phyloP scores from a whole-genome alignment of 495 filamentous ascomycete genomes.

The Penicillium angulare region DNA sequence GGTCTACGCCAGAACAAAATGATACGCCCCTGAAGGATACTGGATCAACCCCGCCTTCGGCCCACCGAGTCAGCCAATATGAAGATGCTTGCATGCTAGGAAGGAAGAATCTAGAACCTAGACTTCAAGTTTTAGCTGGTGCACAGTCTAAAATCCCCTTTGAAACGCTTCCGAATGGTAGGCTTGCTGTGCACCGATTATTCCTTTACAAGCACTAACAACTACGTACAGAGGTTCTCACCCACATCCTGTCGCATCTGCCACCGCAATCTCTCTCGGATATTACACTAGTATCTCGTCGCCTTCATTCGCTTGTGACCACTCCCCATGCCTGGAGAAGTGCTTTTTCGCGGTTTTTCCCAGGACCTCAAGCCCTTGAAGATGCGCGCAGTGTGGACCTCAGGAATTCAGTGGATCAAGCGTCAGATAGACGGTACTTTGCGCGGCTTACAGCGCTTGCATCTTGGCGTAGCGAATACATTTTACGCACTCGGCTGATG shows the following conservation, averaged over 20 bases:
- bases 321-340: constrained; percentile 88
- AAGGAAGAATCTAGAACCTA: constrained; percentile 46
- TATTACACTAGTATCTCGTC: constrained; percentile 78
- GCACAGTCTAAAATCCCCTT: constrained; percentile 52
- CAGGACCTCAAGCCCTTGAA: constrained; percentile 58
- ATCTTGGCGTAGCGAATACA: constrained; percentile 92
- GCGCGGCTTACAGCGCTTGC: constrained; percentile 73
- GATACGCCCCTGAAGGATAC: constrained; percentile 32
- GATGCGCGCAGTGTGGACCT: constrained; percentile 23
- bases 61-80: constrained; percentile 69
- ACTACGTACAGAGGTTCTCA: constrained; percentile 70
- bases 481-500: constrained; percentile 79
- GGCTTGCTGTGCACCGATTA: constrained; percentile 14
- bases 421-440: constrained; percentile 70
- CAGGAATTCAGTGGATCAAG: constrained; percentile 53
- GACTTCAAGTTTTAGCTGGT: constrained; percentile 61
- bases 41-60: constrained; percentile 37
- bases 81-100: constrained; percentile 57
- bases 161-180: constrained; percentile 79
- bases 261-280: constrained; percentile 73
- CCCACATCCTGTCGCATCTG: constrained; percentile 87
- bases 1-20: constrained; percentile 26
- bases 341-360: constrained; percentile 87
- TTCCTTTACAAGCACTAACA: constrained; percentile 20
- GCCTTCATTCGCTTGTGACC: constrained; percentile 79